phyloP scores from a whole-genome alignment of 768 basidiomycete species.

The Boletus pseudo-olivaceus region DNA sequence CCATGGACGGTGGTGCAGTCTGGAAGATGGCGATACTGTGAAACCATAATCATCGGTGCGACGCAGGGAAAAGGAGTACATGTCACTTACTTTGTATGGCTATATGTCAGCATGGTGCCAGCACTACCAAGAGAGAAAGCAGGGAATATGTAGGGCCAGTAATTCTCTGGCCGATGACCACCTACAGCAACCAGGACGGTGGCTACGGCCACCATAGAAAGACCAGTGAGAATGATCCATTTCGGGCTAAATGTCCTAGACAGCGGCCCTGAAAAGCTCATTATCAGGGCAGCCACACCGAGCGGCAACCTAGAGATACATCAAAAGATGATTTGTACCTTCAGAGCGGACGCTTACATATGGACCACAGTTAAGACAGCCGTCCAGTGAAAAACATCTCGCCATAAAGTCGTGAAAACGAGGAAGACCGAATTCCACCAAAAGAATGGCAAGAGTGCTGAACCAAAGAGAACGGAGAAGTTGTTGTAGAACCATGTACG shows the following conservation, averaged over 20 bases:
- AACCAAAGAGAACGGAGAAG: slow-evolving; percentile 37
- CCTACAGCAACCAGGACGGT: slow-evolving; percentile 43
- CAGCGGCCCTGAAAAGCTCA: slow-evolving; percentile 38
- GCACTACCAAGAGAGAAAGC: slow-evolving; percentile 46
- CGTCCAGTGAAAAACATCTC: slow-evolving; percentile 42
- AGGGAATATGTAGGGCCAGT: slow-evolving; percentile 49
- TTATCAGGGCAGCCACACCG: slow-evolving; percentile 36
- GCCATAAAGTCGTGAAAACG: slow-evolving; percentile 38
- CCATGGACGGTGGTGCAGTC: slow-evolving; percentile 44
- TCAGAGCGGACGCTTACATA: slow-evolving; percentile 28
- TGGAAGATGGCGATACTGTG: slow-evolving; percentile 49
- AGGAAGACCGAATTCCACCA: slow-evolving; percentile 39
- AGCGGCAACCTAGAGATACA: slow-evolving; percentile 37
- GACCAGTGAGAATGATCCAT: slow-evolving; percentile 44
- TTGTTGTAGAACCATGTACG: slow-evolving; percentile 41
- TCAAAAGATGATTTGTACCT: background rate
- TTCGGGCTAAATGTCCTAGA: slow-evolving; percentile 39
- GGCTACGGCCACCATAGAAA: slow-evolving; percentile 35
- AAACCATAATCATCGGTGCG: background rate
- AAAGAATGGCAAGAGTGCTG: slow-evolving; percentile 38
- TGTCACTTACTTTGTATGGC: slow-evolving; percentile 44
- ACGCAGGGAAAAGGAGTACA: background rate
- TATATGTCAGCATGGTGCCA: slow-evolving; percentile 44
- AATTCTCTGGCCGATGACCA: slow-evolving; percentile 37
- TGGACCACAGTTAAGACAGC: slow-evolving; percentile 38